A percentile compares a stretch with the other conserved stretches of the same genome.
Conservation (phyloP, 495 filamentous ascomycete genomes). For the Trichoderma gamsii region DNA sequence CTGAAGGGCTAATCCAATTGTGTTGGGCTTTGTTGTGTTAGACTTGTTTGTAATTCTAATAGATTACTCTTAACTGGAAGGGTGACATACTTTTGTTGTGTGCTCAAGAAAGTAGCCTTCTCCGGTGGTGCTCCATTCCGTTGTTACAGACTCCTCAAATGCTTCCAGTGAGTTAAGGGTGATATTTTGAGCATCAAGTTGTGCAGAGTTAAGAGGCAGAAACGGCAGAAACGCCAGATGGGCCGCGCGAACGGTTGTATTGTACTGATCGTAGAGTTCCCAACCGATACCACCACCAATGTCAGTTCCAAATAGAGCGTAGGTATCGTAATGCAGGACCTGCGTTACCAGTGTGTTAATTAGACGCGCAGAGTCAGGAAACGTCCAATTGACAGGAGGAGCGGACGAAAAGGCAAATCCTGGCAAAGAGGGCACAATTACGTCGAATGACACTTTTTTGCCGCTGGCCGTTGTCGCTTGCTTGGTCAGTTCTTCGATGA, state of each 20-base stretch:
- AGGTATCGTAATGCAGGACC: conserved; percentile 25
- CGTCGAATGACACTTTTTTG: neutral
- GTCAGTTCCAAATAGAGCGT: conserved; percentile 29
- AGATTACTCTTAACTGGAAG: neutral
- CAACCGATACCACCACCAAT: conserved; percentile 27
- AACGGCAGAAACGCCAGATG: conserved; percentile 21
- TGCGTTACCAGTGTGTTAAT: conserved; percentile 11
- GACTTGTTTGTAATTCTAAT: neutral
- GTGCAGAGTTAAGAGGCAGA: conserved; percentile 19
- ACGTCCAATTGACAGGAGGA: conserved; percentile 18
- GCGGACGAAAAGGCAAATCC: conserved; percentile 18
- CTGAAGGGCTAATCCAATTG: conserved; percentile 32
- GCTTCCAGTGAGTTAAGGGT: conserved; percentile 16
- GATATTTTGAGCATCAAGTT: conserved; percentile 19
- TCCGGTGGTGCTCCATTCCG: conserved; percentile 17
- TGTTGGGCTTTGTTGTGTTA: conserved; percentile 31
- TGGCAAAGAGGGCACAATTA: conserved; percentile 16
- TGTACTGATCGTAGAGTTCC: conserved; percentile 24
- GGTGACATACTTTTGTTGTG: neutral
- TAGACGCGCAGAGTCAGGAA: conserved; percentile 16
- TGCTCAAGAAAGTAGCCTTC: conserved; percentile 14
- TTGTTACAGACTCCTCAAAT: neutral
- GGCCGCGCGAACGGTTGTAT: conserved; percentile 17
- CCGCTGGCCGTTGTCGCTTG: neutral
- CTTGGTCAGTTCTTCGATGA: neutral